Percentiles rank a stretch among this genome's conserved stretches.
These are phyloP conservation scores for Mortierella sp. DNA, from an alignment of 371 early-diverging fungal species.

Conservation along the genomic window DNA sequence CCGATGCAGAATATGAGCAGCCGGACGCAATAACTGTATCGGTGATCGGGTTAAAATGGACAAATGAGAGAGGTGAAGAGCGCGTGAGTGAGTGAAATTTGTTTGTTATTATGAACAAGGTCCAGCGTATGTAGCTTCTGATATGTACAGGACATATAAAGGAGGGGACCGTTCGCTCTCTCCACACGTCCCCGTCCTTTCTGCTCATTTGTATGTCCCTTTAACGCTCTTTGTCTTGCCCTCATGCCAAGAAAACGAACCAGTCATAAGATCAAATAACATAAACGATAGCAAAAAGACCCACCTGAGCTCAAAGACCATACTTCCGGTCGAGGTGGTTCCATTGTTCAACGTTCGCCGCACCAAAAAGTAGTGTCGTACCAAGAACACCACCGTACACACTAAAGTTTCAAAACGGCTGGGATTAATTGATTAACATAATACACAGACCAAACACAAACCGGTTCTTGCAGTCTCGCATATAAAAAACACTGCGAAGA, in stretches of 20 bases:
- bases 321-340: background rate
- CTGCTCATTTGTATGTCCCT: background rate
- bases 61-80: background rate
- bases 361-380: slow-evolving; percentile 10
- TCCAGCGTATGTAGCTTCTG: too few species aligned
- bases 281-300: background rate
- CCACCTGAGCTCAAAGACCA: slow-evolving; percentile 27
- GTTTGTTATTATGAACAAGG: too few species aligned
- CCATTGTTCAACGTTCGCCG: slow-evolving; percentile 17
- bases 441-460: background rate
- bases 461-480: background rate
- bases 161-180: too few species aligned
- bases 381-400: slow-evolving; percentile 19
- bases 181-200: too few species aligned
- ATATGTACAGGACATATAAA: too few species aligned
- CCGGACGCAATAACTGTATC: slow-evolving; percentile 32
- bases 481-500: background rate
- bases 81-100: background rate
- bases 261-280: background rate
- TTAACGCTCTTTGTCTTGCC: background rate
- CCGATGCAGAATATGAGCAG: slow-evolving; percentile 25
- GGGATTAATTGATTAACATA: background rate
- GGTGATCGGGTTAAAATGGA: background rate
- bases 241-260: background rate
- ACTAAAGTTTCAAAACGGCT: slow-evolving; percentile 5